Evolutionary conservation across 1,284 basidiomycete species (phyloP).

Genomic region (Lignosus rhinocerotis): DNA sequence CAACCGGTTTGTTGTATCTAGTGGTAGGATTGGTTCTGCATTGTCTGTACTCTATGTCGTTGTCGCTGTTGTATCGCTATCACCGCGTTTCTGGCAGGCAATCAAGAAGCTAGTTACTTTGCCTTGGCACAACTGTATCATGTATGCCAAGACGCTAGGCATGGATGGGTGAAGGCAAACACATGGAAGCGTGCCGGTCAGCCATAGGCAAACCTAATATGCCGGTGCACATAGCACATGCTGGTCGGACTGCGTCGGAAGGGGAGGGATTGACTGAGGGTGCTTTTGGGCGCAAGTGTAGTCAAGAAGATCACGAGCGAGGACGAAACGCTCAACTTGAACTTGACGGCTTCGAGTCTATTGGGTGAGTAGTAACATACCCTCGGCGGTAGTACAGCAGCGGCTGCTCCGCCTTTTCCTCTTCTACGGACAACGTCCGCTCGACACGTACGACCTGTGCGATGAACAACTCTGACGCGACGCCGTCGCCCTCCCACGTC

Average conservation of each 20-base stretch:
- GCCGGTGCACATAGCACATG: too few species aligned
- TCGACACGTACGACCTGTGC: conserved; percentile 50
- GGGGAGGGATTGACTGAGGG: too few species aligned
- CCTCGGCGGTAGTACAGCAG: conserved; percentile 47
- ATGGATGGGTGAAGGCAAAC: too few species aligned
- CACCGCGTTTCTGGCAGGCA: conserved; percentile 3
- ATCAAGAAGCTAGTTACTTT: neutral
- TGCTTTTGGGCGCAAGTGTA: too few species aligned
- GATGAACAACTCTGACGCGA: conserved; percentile 49
- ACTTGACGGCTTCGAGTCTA: conserved; percentile 6
- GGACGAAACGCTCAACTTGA: neutral
- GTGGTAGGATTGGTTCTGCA: neutral
- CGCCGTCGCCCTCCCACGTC: conserved; percentile 33
- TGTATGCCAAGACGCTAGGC: too few species aligned
- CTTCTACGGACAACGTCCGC: conserved; percentile 20
- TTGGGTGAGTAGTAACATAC: conserved; percentile 41
- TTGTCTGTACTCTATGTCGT: conserved; percentile 10
- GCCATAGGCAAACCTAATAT: too few species aligned
- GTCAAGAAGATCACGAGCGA: too few species aligned
- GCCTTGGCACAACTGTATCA: too few species aligned
- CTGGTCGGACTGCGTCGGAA: too few species aligned
- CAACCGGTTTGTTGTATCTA: neutral
- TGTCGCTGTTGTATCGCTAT: conserved; percentile 25
- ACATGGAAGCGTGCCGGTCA: too few species aligned
- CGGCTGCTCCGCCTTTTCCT: conserved; percentile 34